These are phyloP conservation scores for Trichoderma guizhouense DNA, from an alignment of 2,329 filamentous ascomycete species.

Conservation along the genomic window DNA sequence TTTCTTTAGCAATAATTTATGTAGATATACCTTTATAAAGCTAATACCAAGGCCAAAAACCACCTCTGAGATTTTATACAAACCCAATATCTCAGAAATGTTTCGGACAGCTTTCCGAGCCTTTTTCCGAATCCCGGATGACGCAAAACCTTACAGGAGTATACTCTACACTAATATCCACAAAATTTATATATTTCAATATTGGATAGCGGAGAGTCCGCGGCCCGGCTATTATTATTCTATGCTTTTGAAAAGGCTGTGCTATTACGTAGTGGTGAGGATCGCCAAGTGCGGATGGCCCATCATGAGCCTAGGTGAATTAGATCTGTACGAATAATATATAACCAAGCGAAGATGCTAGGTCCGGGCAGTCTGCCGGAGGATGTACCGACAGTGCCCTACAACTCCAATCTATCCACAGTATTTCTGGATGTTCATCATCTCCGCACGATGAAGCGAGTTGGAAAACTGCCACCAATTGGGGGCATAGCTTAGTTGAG, in stretches of 20 bases:
- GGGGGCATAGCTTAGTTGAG: neutral
- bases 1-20: no score
- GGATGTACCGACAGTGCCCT: neutral
- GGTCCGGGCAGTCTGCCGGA: neutral
- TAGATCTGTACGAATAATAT: neutral
- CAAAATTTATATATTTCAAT: neutral
- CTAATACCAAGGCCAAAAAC: no score
- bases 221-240: neutral
- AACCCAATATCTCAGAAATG: neutral
- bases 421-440: neutral
- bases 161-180: no score
- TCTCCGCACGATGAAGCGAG: neutral
- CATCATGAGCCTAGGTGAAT: neutral
- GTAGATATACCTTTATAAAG: no score
- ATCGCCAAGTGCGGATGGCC: neutral
- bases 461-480: accelerated
- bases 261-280: neutral
- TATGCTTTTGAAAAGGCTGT: neutral
- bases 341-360: neutral
- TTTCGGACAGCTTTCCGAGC: neutral
- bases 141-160: neutral
- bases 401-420: neutral
- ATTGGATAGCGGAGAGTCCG: neutral
- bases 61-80: neutral
- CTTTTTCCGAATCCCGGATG: neutral